A percentile compares a stretch with the other conserved stretches of the same genome.
Evolutionary conservation across 805 yeast genomes (phyloP).

Genomic region (Ogataea naganishii): DNA sequence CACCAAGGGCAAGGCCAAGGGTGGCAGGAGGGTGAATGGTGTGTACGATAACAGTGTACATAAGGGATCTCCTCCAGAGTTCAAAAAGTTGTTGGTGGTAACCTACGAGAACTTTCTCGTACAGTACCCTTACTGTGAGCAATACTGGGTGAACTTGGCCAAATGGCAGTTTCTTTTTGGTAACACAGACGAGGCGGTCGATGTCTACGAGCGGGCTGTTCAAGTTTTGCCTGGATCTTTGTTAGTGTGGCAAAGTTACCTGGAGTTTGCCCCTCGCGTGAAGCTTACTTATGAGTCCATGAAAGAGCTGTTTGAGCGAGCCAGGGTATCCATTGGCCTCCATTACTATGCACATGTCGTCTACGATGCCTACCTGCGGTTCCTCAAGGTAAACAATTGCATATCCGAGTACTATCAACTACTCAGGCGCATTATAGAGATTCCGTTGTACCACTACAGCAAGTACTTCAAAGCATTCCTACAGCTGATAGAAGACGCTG

Average conservation of each 20-base stretch:
- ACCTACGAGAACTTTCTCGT: constrained; percentile 35
- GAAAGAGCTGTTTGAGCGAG: constrained; percentile 32
- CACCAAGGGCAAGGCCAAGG: constrained; percentile 28
- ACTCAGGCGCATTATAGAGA: constrained; percentile 40
- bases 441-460: constrained; percentile 48
- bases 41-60: constrained; percentile 20
- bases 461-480: constrained; percentile 33
- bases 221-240: constrained; percentile 32
- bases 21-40: no score
- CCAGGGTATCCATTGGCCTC: constrained; percentile 39
- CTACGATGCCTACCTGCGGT: constrained; percentile 40
- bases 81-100: constrained; percentile 26
- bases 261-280: constrained; percentile 28
- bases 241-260: constrained; percentile 41
- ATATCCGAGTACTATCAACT: constrained; percentile 29
- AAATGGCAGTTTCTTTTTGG: constrained; percentile 37
- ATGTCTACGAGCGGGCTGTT: constrained; percentile 31
- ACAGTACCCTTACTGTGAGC: constrained; percentile 40
- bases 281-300: constrained; percentile 23
- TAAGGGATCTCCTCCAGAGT: constrained; percentile 24
- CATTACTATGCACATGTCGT: constrained; percentile 44
- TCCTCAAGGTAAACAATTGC: constrained; percentile 23
- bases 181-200: constrained; percentile 25
- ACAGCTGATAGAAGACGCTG: constrained; percentile 25
- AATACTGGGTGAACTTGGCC: constrained; percentile 53